These are phyloP conservation scores for Colletotrichum tropicale DNA, from an alignment of 2,329 filamentous ascomycete genomes.

Conservation along the genomic window DNA sequence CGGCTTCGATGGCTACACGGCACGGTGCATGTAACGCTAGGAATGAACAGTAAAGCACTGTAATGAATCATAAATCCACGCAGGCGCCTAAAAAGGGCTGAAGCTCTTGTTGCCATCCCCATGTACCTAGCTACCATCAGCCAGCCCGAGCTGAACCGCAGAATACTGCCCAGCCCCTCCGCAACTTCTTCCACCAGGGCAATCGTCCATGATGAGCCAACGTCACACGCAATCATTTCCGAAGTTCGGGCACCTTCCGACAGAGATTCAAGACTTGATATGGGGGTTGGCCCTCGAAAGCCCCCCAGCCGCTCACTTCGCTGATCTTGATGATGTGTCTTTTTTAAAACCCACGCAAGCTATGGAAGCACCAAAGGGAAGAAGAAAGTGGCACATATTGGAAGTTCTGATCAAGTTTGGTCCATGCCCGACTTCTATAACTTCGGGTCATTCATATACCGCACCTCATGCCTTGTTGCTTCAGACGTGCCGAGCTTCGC, in stretches of 20 bases:
- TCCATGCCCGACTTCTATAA: background rate
- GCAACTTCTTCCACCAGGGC: background rate
- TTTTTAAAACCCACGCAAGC: background rate
- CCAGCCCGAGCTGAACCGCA: background rate
- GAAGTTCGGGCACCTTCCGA: background rate
- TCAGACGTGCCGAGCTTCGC: background rate
- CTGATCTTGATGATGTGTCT: background rate
- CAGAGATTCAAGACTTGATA: background rate
- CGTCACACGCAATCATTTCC: background rate
- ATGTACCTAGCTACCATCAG: accelerated
- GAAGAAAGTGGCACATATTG: too few relatives aligned
- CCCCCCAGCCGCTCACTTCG: background rate
- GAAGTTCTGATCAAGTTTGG: background rate
- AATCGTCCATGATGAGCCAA: background rate
- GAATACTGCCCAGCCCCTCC: background rate
- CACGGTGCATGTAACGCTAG: background rate
- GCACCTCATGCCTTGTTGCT: background rate
- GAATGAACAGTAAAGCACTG: background rate
- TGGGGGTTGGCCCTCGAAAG: background rate
- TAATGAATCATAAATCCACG: background rate
- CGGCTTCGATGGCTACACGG: background rate
- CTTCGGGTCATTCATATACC: background rate
- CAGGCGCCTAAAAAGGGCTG: background rate
- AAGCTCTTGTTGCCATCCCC: background rate
- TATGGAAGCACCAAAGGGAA: background rate